These are phyloP conservation scores for Solanum acaule DNA, from an alignment of 257 asterid species.

Conservation along the genomic window DNA sequence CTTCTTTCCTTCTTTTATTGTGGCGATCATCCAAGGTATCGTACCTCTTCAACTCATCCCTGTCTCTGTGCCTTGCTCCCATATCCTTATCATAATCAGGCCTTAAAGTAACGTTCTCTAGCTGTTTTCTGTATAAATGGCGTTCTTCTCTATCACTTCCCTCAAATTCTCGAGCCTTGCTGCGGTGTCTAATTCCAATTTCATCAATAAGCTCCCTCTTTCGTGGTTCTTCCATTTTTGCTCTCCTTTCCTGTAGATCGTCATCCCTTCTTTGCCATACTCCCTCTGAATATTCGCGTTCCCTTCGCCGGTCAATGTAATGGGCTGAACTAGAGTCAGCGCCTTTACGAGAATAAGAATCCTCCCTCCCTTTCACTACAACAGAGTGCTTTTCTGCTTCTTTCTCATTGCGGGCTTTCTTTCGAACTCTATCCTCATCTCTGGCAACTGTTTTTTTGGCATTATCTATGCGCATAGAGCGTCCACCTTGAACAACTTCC, in stretches of 20 bases:
- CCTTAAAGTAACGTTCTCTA: conserved; percentile 58
- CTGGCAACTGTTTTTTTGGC: conserved; percentile 29
- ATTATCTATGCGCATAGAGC: conserved; percentile 22
- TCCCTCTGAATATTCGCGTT: conserved; percentile 53
- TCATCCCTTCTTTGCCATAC: conserved; percentile 60
- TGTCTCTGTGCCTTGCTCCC: conserved; percentile 51
- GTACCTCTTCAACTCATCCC: conserved; percentile 45
- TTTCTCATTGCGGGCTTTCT: conserved; percentile 48
- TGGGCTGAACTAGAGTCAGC: conserved; percentile 40
- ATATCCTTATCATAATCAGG: conserved; percentile 44
- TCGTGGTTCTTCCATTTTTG: conserved; percentile 49
- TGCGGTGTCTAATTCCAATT: conserved; percentile 40
- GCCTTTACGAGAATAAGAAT: conserved; percentile 37
- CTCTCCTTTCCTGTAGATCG: conserved; percentile 46
- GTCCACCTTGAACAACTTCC: conserved; percentile 60
- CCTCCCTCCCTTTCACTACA: conserved; percentile 54
- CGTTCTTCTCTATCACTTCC: conserved; percentile 56
- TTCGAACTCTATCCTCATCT: conserved; percentile 35
- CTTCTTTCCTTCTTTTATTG: conserved; percentile 74
- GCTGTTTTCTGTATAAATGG: conserved; percentile 44
- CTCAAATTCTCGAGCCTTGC: conserved; percentile 53
- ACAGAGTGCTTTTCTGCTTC: conserved; percentile 41
- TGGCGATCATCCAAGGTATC: conserved; percentile 48
- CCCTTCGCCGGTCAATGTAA: conserved; percentile 57
- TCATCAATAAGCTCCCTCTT: conserved; percentile 60